A percentile compares a stretch with the other conserved stretches of the same genome.
Conservation (phyloP, 2,329 filamentous ascomycete species). For the Cladosporium sp. region DNA sequence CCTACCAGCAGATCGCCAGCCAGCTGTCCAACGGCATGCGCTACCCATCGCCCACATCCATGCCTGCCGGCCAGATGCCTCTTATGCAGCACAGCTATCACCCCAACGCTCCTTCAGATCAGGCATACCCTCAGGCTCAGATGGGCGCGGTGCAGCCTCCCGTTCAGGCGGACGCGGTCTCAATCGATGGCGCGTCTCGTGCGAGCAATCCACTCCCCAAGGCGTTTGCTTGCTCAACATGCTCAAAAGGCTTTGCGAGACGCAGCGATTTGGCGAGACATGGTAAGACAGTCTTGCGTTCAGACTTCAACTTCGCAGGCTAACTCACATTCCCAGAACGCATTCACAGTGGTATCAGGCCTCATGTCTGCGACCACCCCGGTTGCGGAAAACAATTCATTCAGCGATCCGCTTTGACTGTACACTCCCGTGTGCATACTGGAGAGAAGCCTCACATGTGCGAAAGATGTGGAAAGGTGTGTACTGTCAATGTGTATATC, state of each 20-base stretch:
- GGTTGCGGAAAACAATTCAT: constrained; percentile 96
- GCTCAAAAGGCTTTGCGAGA: constrained; percentile 85
- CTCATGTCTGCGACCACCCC: constrained; percentile 86
- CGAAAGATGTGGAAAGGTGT: constrained; percentile 91
- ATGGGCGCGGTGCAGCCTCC: constrained; percentile 29
- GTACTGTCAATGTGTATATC: constrained; percentile 9
- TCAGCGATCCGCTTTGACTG: constrained; percentile 89
- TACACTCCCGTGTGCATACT: constrained; percentile 92
- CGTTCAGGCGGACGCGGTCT: constrained; percentile 33
- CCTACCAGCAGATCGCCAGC: constrained; percentile 46
- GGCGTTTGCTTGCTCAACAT: constrained; percentile 85
- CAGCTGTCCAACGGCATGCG: constrained; percentile 49
- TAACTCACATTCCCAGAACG: constrained; percentile 61
- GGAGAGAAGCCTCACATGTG: constrained; percentile 99
- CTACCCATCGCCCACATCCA: constrained; percentile 51
- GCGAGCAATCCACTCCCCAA: constrained; percentile 55
- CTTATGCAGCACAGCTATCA: constrained; percentile 54
- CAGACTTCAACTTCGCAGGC: too few species aligned
- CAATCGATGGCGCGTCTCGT: constrained; percentile 30
- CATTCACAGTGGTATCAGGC: constrained; percentile 87
- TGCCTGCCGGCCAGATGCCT: constrained; percentile 38
- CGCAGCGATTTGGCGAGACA: constrained; percentile 92
- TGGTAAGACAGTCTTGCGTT: constrained; percentile 58
- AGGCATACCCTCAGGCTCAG: constrained; percentile 38
- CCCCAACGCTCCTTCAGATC: constrained; percentile 44